Evolutionary conservation across 2,329 filamentous ascomycete genomes (phyloP), one percentile per base, ranked within the genome.

Genomic region (Beauveria medogensis): DNA sequence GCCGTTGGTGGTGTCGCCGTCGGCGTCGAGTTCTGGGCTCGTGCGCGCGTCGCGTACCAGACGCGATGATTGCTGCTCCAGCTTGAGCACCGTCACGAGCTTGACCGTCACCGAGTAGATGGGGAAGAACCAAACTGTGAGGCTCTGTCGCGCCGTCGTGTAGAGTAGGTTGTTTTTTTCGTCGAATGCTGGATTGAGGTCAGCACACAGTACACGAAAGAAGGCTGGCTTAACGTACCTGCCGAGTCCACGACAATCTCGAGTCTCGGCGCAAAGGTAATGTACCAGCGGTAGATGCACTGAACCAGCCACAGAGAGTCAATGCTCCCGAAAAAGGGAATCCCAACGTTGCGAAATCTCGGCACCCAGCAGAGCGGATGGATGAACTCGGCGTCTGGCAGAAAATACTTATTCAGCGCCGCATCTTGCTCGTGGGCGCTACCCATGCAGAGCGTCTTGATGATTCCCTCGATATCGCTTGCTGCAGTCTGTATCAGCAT

Each of bases 221-320:
- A 12, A 16, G 34, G 14, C 34, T 6, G 22, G 14, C 18, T 2
- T 8, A 22, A 69, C 73, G 47, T 69, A 83, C 82, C 77, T 48
- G 74, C 72, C 3, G 80, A 82, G 64, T 91, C 82, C 20, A 96
- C 78, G 1, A 81, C 75, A 14, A 93, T 74, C 48, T 86, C 80
- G 65, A 94, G 89, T 20, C 79, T 77, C 0, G 92, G 92, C 63
- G 86, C 91, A 69, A 96, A 78, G 65, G 93, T 88, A 69, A 91
- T 90, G 74, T 95, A 93, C 89, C 89, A 92, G 46, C 85, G 83
- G 69, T 91, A 95, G 61, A 96, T 87, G 66, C 81, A 79, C 53
- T 82, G 75, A 20, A 95, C 79, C 6, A 90, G 70, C 74, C 80
- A 84, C 48, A 90, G 80, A 10, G 89, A 92, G 64, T 87, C 83